phyloP scores from a whole-genome alignment of 306 rosid species.

The Sophora flavescens region DNA sequence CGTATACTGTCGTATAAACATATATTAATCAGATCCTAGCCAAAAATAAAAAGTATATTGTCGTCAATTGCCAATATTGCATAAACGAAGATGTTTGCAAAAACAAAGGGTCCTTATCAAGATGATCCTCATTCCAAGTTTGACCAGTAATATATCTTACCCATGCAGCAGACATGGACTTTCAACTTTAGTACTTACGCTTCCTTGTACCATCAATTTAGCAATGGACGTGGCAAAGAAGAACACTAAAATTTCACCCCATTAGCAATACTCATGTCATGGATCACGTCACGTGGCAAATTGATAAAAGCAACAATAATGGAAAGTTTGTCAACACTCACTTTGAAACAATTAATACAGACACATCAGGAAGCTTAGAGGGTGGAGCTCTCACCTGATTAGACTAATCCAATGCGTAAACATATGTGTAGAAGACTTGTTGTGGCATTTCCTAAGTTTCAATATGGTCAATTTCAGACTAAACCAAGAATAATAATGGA shows the following conservation, averaged over 20 bases:
- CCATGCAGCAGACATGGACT: not conserved
- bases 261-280: not conserved
- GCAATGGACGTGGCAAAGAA: too few species aligned
- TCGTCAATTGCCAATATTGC: too few species aligned
- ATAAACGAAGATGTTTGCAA: too few species aligned
- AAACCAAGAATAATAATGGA: not conserved
- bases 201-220: not conserved
- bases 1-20: too few species aligned
- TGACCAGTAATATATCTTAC: too few species aligned
- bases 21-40: too few species aligned
- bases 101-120: too few species aligned
- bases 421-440: not conserved
- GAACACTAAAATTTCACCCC: not conserved
- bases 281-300: constrained; percentile 1
- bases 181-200: not conserved
- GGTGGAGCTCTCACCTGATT: not conserved
- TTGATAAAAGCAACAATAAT: not conserved
- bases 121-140: too few species aligned
- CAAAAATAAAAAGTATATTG: too few species aligned
- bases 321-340: not conserved
- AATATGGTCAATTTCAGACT: not conserved
- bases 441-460: not conserved
- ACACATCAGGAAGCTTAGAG: not conserved
- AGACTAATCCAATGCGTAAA: not conserved
- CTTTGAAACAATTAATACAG: not conserved